phyloP scores from a whole-genome alignment of 306 rosid genomes.

The Cicer chorassanicum region DNA sequence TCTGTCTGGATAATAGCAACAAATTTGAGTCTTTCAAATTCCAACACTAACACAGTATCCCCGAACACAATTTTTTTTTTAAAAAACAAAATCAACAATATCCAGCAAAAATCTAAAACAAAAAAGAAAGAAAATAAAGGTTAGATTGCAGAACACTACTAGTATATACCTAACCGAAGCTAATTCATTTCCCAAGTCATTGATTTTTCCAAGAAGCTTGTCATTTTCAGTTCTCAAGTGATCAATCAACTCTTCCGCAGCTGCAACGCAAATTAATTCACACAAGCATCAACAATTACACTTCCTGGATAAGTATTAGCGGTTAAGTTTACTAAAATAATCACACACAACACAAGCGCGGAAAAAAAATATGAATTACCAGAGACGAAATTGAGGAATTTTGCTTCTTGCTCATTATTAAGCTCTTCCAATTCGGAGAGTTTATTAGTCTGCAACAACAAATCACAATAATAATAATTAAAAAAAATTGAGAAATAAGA shows the following conservation, averaged over 20 bases:
- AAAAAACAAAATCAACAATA: neutral
- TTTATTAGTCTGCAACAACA: conserved; percentile 55
- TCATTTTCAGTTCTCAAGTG: conserved; percentile 71
- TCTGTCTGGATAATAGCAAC: conserved; percentile 55
- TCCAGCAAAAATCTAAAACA: conserved; percentile 2
- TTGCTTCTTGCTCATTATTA: conserved; percentile 72
- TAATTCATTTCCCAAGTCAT: conserved; percentile 71
- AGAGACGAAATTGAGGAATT: conserved; percentile 61
- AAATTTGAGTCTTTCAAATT: conserved; percentile 28
- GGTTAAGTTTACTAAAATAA: conserved; percentile 21
- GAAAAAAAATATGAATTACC: conserved; percentile 45
- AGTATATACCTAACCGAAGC: conserved; percentile 61
- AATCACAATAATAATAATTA: neutral
- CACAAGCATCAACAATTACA: neutral
- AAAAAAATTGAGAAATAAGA: neutral
- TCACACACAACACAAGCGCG: neutral
- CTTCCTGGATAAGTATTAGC: neutral
- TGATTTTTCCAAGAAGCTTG: conserved; percentile 55
- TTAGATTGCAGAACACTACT: conserved; percentile 39
- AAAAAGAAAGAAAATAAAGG: neutral
- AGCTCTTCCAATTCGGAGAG: conserved; percentile 61
- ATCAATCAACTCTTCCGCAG: conserved; percentile 74
- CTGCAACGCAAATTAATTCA: conserved; percentile 52
- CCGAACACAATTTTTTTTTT: neutral
- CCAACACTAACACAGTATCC: neutral